Evolutionary conservation across 768 basidiomycete species (phyloP), one percentile per base, ranked within the genome.

Genomic region (Panus rudis): DNA sequence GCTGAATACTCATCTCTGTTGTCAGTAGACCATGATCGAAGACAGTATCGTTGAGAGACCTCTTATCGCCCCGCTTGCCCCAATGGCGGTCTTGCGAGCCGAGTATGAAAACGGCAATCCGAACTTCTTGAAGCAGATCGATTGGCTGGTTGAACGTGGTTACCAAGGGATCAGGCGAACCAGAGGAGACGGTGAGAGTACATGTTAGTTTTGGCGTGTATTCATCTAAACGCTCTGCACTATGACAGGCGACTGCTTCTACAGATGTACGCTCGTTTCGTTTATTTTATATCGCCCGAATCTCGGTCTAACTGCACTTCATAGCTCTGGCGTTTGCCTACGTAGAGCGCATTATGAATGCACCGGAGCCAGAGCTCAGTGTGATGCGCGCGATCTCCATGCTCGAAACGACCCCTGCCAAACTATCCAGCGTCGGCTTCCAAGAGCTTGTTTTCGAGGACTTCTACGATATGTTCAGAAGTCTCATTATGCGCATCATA

Each of bases 261-360:
- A 93, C 61, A 73, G 92, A 72, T 83, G 88, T 88, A 58, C 71
- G 65, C 58, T 43, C 28, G 17, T 20, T 19, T 11, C 42, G 7
- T 21, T 27, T 45, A 26, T 31, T 14, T 20, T 37, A 27, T 25
- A n/a, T n/a, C 19, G 10, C 31, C 49, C 27, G 37, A 17, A 38
- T 19, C 42, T 30, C 34, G 32, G 25, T 34, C 34, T 42, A 40
- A 48, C 13, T 22, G 1, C 17, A 13, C 17, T 13, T n/a, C 32
- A 45, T 59, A 90, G 91, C 91, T 10, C 70, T 92, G 39, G 87
- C 79, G 6, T 90, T 89, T 52, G 79, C 88, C 5, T 91, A 85
- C 57, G 64, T 93, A 24, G 78, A 88, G 38, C 71, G 76, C n/a
- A 69, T 93, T 22, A 54, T 89, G 19, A 64, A 69, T 27, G 61